phyloP scores from a whole-genome alignment of 768 basidiomycete genomes.

The Tylopilus vinaceipallidus region DNA sequence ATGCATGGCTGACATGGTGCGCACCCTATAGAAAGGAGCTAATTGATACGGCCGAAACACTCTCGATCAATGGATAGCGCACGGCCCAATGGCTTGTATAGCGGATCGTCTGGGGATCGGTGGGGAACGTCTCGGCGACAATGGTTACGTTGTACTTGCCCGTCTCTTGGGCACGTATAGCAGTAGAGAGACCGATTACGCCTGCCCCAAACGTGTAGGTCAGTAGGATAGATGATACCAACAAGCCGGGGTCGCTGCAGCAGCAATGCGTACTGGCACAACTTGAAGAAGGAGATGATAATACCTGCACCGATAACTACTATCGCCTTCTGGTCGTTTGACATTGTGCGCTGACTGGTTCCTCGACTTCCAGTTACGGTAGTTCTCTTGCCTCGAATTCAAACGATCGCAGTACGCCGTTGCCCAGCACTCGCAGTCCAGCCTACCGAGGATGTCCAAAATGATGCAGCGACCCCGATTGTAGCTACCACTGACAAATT shows the following conservation, averaged over 20 bases:
- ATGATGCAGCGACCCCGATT: no score
- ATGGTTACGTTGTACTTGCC: constrained; percentile 64
- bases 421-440: no score
- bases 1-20: constrained; percentile 66
- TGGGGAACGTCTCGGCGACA: constrained; percentile 69
- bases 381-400: no score
- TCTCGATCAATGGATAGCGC: constrained; percentile 23
- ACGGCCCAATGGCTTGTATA: constrained; percentile 87
- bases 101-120: constrained; percentile 66
- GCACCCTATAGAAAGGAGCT: constrained; percentile 55
- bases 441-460: no score
- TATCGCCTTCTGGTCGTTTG: constrained; percentile 24
- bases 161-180: constrained; percentile 63
- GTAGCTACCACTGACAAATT: no score
- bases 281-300: constrained; percentile 3
- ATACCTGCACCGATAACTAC: constrained; percentile 42
- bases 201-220: constrained; percentile 41
- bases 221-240: not conserved
- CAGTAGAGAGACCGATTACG: constrained; percentile 76
- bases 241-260: not conserved
- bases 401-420: no score
- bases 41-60: not conserved
- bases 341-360: constrained; percentile 7
- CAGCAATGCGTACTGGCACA: not conserved
- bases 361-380: no score